Base-by-base conservation (phyloP, 345 rosid species). In the Populus davidiana region DNA sequence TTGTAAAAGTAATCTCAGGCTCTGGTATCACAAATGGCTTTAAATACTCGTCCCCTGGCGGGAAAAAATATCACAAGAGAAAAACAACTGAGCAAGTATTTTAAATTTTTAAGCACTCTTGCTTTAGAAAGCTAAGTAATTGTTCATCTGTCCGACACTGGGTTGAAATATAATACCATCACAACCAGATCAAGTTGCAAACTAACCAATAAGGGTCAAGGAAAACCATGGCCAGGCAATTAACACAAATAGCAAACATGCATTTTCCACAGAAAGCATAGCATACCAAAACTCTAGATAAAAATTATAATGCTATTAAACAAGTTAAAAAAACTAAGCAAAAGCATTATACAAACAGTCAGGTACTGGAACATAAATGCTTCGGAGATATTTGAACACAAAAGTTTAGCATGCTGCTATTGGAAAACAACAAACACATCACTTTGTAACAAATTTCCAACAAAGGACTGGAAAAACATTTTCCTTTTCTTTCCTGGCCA, bases 11-110 rank as follows among this genome's bases (percentile, higher is more conserved):
- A 29, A 91, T 81, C 80, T 91, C 92, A 0, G 96, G 94, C 78
- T 90, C 94, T 71, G 93, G 81, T 70, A 80, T 82, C 33, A 94
- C 96, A 62, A 76, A 54, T 62, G 94, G 93, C 79, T 94, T 94
- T 31, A 94, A 77, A 79, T 85, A 92, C 72, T 66, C 83, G 81
- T 91, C 98, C 73, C 98, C 97, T 92, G 84, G 23, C 8, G 5
- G 36, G 5, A 74, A 14, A 47, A 17, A 69, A 65, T 10, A 23
- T 23, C 10, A 47, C 16, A 59, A 38, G 44, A 2, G 17, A 70
- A n/a, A 66, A 64, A 13, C 31, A 20, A 36, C 3, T n/a, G 23
- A 10, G 39, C 18, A 17, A 61, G 71, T 13, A 68, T 52, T 25
- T 23, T n/a, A n/a, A n/a, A n/a, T n/a, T n/a, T n/a, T n/a, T 4